Percentiles rank a stretch among this genome's conserved stretches.
Conservation (phyloP, 495 filamentous ascomycete species). For the Hypoxylon fragiforme region DNA sequence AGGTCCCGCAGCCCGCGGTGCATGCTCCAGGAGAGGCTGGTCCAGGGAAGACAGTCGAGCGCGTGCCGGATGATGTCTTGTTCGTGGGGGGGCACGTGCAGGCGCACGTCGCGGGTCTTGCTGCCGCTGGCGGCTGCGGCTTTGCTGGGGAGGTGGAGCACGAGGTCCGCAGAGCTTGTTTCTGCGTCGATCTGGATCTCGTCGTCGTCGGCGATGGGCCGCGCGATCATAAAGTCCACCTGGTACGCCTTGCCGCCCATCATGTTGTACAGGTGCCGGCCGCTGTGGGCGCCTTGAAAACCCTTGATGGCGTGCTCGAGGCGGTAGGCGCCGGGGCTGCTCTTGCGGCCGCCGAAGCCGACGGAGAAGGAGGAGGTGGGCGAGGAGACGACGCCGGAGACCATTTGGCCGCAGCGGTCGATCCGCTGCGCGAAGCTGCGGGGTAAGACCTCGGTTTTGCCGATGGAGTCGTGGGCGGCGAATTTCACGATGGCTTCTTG, state of each 20-base stretch:
- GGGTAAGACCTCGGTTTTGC: conserved; percentile 37
- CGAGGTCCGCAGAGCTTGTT: neutral
- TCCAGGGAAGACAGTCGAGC: conserved; percentile 42
- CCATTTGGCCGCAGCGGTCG: conserved; percentile 42
- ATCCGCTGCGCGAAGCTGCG: conserved; percentile 33
- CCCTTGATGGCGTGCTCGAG: conserved; percentile 36
- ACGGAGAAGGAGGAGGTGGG: conserved; percentile 21
- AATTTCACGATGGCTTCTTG: conserved; percentile 39
- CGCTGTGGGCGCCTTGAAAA: conserved; percentile 38
- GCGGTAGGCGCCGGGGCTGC: conserved; percentile 29
- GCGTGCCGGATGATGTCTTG: conserved; percentile 19
- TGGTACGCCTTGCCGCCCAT: conserved; percentile 41
- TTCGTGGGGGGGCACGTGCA: conserved; percentile 28
- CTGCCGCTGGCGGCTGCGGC: neutral
- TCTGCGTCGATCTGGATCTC: neutral
- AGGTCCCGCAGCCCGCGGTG: conserved; percentile 42
- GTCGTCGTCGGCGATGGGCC: neutral
- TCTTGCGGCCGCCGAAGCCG: conserved; percentile 41
- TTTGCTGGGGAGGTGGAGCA: conserved; percentile 17
- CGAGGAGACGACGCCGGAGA: conserved; percentile 34
- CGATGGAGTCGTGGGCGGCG: conserved; percentile 40
- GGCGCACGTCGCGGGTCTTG: conserved; percentile 1
- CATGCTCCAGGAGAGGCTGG: conserved; percentile 40
- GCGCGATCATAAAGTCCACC: conserved; percentile 37
- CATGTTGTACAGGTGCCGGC: conserved; percentile 42